Evolutionary conservation across 2,329 filamentous ascomycete species (phyloP).

Genomic region (Cadophora malorum): DNA sequence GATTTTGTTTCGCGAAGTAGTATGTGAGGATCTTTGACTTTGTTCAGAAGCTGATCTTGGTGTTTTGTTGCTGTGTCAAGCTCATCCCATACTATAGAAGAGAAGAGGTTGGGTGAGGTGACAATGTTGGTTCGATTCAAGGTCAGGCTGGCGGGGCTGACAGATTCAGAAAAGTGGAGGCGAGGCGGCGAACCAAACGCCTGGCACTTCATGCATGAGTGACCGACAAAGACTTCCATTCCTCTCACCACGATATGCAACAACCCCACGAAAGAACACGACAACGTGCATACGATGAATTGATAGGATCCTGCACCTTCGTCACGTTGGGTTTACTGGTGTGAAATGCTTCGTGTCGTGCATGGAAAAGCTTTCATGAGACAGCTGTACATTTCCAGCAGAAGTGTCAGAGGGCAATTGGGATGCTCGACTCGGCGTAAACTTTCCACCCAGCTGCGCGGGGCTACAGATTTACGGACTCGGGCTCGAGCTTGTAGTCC

Average conservation of each 20-base stretch:
- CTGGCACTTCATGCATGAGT: not conserved
- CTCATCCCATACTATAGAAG: slow-evolving; percentile 17
- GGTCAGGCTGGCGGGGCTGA: slow-evolving; percentile 14
- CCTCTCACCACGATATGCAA: not conserved
- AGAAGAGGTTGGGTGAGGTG: slow-evolving; percentile 6
- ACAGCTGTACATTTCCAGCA: slow-evolving; percentile 3
- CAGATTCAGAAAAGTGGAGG: not conserved
- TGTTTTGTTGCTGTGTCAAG: not conserved
- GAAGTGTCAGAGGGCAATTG: not conserved
- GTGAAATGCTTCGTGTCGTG: slow-evolving; percentile 30
- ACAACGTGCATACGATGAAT: slow-evolving; percentile 21
- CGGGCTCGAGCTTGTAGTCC: not conserved
- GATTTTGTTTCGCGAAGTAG: not conserved
- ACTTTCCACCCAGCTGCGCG: not conserved
- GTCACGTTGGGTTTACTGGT: not conserved
- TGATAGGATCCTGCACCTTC: slow-evolving; percentile 10
- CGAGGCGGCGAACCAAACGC: slow-evolving; percentile 12
- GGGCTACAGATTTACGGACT: not conserved
- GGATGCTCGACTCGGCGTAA: not conserved
- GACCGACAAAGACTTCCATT: not conserved
- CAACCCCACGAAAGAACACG: slow-evolving; percentile 16
- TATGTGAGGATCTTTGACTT: not conserved
- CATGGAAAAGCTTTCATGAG: slow-evolving; percentile 14
- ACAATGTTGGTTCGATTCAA: slow-evolving; percentile 7
- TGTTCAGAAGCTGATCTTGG: not conserved